These are phyloP conservation scores for Lizonia empirigonia DNA, from an alignment of 2,329 filamentous ascomycete genomes.

Conservation along the genomic window DNA sequence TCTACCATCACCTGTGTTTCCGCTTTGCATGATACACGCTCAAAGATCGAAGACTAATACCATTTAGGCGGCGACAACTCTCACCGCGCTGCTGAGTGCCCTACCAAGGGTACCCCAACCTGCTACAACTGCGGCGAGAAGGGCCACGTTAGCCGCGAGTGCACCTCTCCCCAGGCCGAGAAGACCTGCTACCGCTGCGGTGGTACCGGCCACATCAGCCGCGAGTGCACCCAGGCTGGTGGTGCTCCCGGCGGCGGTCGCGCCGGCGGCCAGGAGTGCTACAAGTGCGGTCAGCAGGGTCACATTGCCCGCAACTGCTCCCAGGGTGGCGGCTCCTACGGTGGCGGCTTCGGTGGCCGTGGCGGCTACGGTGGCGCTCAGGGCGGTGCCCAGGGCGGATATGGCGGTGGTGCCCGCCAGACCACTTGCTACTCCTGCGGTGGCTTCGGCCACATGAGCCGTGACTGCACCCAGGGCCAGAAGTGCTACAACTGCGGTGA, in stretches of 20 bases:
- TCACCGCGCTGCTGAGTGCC: conserved; percentile 59
- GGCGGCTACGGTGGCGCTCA: conserved; percentile 54
- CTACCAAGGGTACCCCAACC: conserved; percentile 55
- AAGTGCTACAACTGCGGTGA: conserved; percentile 99
- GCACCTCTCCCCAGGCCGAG: conserved; percentile 86
- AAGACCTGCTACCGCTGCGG: conserved; percentile 76
- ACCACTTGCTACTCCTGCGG: conserved; percentile 96
- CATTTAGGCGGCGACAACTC: conserved; percentile 54
- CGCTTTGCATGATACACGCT: not conserved
- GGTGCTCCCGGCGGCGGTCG: conserved; percentile 55
- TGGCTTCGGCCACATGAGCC: conserved; percentile 94
- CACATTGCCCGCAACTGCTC: conserved; percentile 95
- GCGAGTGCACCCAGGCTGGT: conserved; percentile 71
- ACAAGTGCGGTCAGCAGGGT: conserved; percentile 96
- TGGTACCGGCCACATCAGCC: conserved; percentile 86
- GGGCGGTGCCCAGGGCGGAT: conserved; percentile 56
- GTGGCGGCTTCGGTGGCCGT: conserved; percentile 54
- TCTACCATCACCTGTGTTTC: not conserved
- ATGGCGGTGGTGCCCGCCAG: conserved; percentile 50
- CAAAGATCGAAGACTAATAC: not conserved
- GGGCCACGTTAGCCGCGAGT: conserved; percentile 74
- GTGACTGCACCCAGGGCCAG: conserved; percentile 98
- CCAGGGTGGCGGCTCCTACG: conserved; percentile 58
- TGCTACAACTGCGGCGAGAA: conserved; percentile 58
- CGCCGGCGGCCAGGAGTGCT: conserved; percentile 70